phyloP scores from a whole-genome alignment of 371 early-diverging fungal genomes.

The Nematocida minor region DNA sequence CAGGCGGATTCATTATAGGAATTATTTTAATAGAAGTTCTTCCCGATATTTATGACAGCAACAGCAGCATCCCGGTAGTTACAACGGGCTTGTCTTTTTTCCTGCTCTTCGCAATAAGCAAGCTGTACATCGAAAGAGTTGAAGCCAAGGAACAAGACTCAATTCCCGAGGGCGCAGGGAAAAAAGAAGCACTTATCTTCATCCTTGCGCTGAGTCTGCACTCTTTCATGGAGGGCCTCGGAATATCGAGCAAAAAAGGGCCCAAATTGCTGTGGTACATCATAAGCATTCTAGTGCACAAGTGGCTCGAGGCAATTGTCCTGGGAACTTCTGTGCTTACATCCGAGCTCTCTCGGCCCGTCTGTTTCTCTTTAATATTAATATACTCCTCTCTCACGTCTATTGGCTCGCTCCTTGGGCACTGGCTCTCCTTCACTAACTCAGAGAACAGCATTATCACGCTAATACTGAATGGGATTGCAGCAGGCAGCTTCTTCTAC shows the following conservation, averaged over 20 bases:
- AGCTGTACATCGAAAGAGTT: slow-evolving; percentile 55
- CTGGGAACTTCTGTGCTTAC: slow-evolving; percentile 61
- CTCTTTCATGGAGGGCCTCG: slow-evolving; percentile 66
- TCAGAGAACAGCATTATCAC: neutral
- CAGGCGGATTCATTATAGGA: slow-evolving; percentile 57
- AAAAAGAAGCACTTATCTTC: slow-evolving; percentile 60
- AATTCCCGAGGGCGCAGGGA: slow-evolving; percentile 54
- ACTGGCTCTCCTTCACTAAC: neutral
- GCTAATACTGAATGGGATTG: slow-evolving; percentile 52
- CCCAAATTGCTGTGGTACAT: slow-evolving; percentile 47
- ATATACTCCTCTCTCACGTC: slow-evolving; percentile 63
- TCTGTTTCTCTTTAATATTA: slow-evolving; percentile 41
- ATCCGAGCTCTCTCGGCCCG: slow-evolving; percentile 37
- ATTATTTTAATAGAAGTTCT: slow-evolving; percentile 58
- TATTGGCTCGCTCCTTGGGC: slow-evolving; percentile 42
- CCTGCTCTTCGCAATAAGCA: slow-evolving; percentile 52
- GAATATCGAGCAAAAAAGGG: slow-evolving; percentile 25
- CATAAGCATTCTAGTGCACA: slow-evolving; percentile 61
- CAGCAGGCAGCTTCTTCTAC: slow-evolving; percentile 59
- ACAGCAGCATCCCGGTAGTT: slow-evolving; percentile 18
- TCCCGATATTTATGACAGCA: slow-evolving; percentile 47
- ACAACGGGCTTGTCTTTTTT: slow-evolving; percentile 54
- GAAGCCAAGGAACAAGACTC: slow-evolving; percentile 39
- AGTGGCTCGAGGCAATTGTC: slow-evolving; percentile 64
- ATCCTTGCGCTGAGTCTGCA: slow-evolving; percentile 64